Evolutionary conservation across 1,284 basidiomycete genomes (phyloP), one percentile per base, ranked within the genome.

Genomic region (Ceratobasidium sp.): DNA sequence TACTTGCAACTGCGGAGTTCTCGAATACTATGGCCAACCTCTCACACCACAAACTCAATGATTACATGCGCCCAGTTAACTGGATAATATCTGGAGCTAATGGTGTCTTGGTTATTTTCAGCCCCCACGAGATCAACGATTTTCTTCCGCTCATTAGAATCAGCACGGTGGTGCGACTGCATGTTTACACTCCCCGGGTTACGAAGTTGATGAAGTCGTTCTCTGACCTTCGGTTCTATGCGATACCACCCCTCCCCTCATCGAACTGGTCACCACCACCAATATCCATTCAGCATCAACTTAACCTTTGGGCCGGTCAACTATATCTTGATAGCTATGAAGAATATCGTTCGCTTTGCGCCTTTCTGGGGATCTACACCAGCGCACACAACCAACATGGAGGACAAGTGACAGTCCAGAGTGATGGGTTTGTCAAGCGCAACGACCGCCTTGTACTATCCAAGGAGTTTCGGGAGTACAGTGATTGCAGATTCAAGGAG

Each of bases 301-400:
- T 87, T 30, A 82, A 83, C 70, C 73, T 86, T 26, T 85, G 81
- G 64, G 79, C 85, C 18, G 86, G 82, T 23, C 84, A 85, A 72
- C 79, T 85, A 3, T 85, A 82, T 73, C 76, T 85, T 8, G 73
- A 76, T 16, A 76, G 80, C 50, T 78, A 79, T 44, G 76, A 74
- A 11, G 76, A 79, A 3, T 86, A 85, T 61, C 54, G 76, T 32
- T 73, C 74, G 0, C 32, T 84, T 8, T 82, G 82, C 70, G 74
- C 74, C 1, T 80, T 84, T 73, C 77, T 86, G 13, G 83, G 84
- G 1, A 41, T 84, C 9, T 79, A 79, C 43, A 75, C 59, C 47
- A 77, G 21, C 1, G 21, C 30, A 0, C 11, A 32, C 35, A n/a
- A 23, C 8, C 23, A 28, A 4, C 11, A 63, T 1, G 1, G 5